A percentile compares a stretch with the other conserved stretches of the same genome.
These are phyloP conservation scores for Globisporangium spiculum DNA, from an alignment of 352 stramenopile species.

Conservation along the genomic window DNA sequence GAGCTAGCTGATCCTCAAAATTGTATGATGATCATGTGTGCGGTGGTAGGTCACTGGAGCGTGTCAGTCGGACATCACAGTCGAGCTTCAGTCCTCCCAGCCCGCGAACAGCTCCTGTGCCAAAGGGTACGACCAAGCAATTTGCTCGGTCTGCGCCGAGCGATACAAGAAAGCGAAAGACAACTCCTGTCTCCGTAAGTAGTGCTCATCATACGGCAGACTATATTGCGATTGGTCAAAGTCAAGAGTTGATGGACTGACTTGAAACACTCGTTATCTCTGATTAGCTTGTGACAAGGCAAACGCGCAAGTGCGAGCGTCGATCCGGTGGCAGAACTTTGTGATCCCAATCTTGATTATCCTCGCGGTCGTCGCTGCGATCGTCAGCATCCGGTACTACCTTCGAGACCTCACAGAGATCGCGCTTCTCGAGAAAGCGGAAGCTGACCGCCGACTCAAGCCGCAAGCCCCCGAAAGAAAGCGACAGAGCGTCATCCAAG, in stretches of 20 bases:
- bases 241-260: not conserved
- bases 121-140: slow-evolving; percentile 49
- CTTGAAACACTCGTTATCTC: too few species aligned
- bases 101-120: slow-evolving; percentile 36
- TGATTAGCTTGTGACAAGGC: slow-evolving; percentile 45
- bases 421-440: slow-evolving; percentile 49
- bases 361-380: slow-evolving; percentile 28
- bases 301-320: slow-evolving; percentile 44
- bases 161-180: slow-evolving; percentile 55
- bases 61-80: slow-evolving; percentile 47
- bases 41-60: slow-evolving; percentile 33
- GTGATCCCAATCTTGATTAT: slow-evolving; percentile 58
- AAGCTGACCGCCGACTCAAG: slow-evolving; percentile 53
- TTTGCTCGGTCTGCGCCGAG: slow-evolving; percentile 63
- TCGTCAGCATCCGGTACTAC: slow-evolving; percentile 44
- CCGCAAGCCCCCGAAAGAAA: slow-evolving; percentile 17
- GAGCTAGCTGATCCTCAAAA: not conserved
- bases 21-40: not conserved
- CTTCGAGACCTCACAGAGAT: slow-evolving; percentile 65
- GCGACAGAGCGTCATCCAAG: slow-evolving; percentile 22
- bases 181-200: slow-evolving; percentile 60
- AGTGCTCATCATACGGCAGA: not conserved
- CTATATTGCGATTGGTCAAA: not conserved
- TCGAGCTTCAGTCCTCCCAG: slow-evolving; percentile 24
- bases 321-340: slow-evolving; percentile 71